Conservation (phyloP, 1,284 basidiomycete genomes). For the Ceratobasidium sp. region DNA sequence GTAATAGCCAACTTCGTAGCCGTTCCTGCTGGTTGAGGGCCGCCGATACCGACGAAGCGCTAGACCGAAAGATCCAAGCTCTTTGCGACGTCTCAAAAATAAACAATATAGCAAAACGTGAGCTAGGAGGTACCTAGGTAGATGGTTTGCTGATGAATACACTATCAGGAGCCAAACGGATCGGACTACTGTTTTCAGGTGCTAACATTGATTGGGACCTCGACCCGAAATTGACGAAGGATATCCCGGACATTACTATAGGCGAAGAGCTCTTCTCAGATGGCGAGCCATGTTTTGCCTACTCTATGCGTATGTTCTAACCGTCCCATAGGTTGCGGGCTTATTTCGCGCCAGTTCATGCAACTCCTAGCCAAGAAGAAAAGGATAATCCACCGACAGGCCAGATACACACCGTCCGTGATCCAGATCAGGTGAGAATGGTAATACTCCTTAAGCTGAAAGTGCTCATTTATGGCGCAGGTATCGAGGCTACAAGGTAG, state of each 20-base stretch:
- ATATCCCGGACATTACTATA: slow-evolving; percentile 68
- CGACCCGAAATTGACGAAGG: slow-evolving; percentile 63
- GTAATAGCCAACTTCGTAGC: slow-evolving; percentile 73
- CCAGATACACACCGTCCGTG: slow-evolving; percentile 70
- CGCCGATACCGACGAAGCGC: slow-evolving; percentile 66
- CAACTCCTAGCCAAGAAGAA: slow-evolving; percentile 67
- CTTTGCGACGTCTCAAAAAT: slow-evolving; percentile 71
- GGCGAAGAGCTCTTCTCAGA: slow-evolving; percentile 74
- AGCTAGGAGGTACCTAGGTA: slow-evolving; percentile 48
- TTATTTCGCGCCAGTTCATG: slow-evolving; percentile 68
- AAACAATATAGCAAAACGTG: slow-evolving; percentile 74
- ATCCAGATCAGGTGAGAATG: slow-evolving; percentile 69
- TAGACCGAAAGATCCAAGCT: slow-evolving; percentile 67
- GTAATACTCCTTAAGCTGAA: not conserved
- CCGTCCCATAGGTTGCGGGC: slow-evolving; percentile 62
- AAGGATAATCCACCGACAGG: slow-evolving; percentile 66
- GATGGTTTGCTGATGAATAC: slow-evolving; percentile 6
- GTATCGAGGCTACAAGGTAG: slow-evolving; percentile 67
- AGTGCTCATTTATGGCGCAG: slow-evolving; percentile 54
- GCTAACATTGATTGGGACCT: slow-evolving; percentile 70
- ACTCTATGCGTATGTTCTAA: not conserved
- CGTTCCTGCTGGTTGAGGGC: slow-evolving; percentile 72
- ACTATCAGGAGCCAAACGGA: slow-evolving; percentile 70
- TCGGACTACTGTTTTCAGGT: slow-evolving; percentile 73
- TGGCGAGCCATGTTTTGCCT: slow-evolving; percentile 55